Conservation (phyloP, 768 basidiomycete species). For the Paxillus rubicundulus region DNA sequence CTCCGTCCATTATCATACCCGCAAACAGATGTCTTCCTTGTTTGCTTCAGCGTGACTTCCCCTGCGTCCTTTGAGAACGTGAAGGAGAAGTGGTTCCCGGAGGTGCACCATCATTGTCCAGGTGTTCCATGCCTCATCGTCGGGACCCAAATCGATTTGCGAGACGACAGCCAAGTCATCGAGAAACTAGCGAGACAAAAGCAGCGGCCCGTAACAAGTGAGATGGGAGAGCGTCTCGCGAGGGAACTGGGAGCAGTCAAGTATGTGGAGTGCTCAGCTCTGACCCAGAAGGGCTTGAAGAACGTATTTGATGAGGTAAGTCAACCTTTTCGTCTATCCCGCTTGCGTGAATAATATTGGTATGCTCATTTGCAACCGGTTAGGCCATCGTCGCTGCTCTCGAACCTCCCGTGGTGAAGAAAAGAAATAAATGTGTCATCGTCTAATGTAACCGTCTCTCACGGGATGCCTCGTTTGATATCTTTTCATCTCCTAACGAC, state of each 20-base stretch:
- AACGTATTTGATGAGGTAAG: conserved; percentile 99
- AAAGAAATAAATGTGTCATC: conserved; percentile 77
- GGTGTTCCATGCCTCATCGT: conserved; percentile 99
- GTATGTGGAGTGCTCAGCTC: conserved; percentile 97
- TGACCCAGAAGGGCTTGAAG: conserved; percentile 99
- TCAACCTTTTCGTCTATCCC: conserved; percentile 12
- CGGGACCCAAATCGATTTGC: conserved; percentile 95
- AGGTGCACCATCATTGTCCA: conserved; percentile 99
- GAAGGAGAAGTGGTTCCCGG: conserved; percentile 99
- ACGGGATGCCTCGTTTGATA: conserved; percentile 29
- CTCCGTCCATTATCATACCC: conserved; percentile 99
- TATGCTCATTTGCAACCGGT: conserved; percentile 5
- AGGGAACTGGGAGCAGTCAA: conserved; percentile 97
- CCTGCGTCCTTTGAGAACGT: conserved; percentile 99
- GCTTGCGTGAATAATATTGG: conserved; percentile 3
- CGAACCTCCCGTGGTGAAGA: conserved; percentile 92
- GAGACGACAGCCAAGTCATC: conserved; percentile 88
- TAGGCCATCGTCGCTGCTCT: conserved; percentile 97
- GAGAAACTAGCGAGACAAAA: conserved; percentile 97
- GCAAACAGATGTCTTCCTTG: conserved; percentile 98
- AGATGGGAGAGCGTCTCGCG: conserved; percentile 93
- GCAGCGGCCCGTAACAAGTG: conserved; percentile 85
- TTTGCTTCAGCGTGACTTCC: conserved; percentile 98
- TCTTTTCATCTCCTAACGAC: conserved; percentile 36
- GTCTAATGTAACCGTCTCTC: conserved; percentile 51